A percentile compares a stretch with the other conserved stretches of the same genome.
Evolutionary conservation across 805 yeast species (phyloP).

Genomic region (Blastobotrys peoriensis): DNA sequence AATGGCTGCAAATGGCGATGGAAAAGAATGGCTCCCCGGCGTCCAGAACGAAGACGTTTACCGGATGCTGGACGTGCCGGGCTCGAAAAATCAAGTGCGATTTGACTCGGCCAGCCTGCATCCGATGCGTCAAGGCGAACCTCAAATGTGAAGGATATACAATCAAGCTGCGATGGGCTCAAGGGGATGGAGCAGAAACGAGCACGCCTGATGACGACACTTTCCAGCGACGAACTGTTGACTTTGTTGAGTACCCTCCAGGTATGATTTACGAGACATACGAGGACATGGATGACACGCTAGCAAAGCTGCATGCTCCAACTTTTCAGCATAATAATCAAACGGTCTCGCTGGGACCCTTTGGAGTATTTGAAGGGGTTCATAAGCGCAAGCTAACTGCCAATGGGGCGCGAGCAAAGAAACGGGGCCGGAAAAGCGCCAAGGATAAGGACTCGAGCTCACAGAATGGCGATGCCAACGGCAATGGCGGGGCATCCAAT

Average conservation of each 20-base stretch:
- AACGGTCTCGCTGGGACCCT: conserved; percentile 65
- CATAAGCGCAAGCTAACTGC: conserved; percentile 7
- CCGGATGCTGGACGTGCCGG: conserved; percentile 87
- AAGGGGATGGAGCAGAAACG: conserved; percentile 17
- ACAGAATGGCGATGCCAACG: neutral
- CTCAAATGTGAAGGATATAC: conserved; percentile 76
- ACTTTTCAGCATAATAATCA: conserved; percentile 34
- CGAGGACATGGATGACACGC: conserved; percentile 74
- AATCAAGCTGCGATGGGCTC: conserved; percentile 73
- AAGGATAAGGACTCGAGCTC: neutral
- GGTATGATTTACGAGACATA: conserved; percentile 57
- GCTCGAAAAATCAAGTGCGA: conserved; percentile 78
- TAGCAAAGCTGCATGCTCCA: conserved; percentile 48
- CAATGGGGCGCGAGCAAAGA: neutral
- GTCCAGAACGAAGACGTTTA: conserved; percentile 60
- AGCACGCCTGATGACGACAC: conserved; percentile 41
- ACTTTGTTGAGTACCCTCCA: conserved; percentile 65
- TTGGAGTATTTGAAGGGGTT: conserved; percentile 67
- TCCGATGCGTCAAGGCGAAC: conserved; percentile 62
- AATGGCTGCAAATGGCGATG: conserved; percentile 21
- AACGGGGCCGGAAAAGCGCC: neutral
- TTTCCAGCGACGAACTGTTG: conserved; percentile 46
- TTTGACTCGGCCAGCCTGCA: conserved; percentile 60
- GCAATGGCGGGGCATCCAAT: neutral
- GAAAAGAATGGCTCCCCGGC: neutral